Conservation (phyloP, 805 yeast genomes). For the Scheffersomyces coipomensis region DNA sequence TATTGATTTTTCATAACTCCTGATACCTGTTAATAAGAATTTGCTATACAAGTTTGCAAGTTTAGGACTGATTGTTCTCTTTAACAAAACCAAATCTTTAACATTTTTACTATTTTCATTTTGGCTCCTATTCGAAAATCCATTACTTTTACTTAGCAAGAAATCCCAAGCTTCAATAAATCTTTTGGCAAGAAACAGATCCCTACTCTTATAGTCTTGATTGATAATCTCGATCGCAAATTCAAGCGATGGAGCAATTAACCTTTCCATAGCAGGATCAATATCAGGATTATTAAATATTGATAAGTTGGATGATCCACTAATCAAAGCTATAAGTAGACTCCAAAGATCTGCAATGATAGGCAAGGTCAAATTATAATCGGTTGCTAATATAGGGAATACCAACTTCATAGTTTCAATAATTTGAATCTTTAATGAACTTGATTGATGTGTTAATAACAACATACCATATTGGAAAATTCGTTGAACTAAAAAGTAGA, state of each 20-base stretch:
- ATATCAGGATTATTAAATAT: constrained; percentile 2
- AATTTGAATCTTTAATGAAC: constrained; percentile 54
- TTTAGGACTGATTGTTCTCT: constrained; percentile 19
- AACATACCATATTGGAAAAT: constrained; percentile 71
- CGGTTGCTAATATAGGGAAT: constrained; percentile 31
- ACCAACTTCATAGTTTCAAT: constrained; percentile 41
- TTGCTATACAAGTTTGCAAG: constrained; percentile 21
- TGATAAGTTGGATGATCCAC: constrained; percentile 11
- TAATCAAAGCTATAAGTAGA: constrained; percentile 13
- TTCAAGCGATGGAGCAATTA: constrained; percentile 27
- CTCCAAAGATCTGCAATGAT: constrained; percentile 35
- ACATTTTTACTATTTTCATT: neutral
- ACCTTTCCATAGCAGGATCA: constrained; percentile 11
- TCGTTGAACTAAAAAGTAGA: constrained; percentile 59
- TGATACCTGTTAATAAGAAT: constrained; percentile 34
- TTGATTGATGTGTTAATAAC: constrained; percentile 64
- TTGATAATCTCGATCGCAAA: constrained; percentile 24
- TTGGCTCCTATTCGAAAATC: neutral
- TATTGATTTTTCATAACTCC: constrained; percentile 37
- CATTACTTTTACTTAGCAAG: neutral
- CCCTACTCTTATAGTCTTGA: constrained; percentile 35
- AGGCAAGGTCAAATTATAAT: constrained; percentile 30
- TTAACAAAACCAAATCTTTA: constrained; percentile 1
- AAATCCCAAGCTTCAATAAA: constrained; percentile 49
- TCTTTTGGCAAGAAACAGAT: constrained; percentile 46